Evolutionary conservation across 2,329 filamentous ascomycete species (phyloP), one percentile per base, ranked within the genome.

Genomic region (Fusarium hainanense): DNA sequence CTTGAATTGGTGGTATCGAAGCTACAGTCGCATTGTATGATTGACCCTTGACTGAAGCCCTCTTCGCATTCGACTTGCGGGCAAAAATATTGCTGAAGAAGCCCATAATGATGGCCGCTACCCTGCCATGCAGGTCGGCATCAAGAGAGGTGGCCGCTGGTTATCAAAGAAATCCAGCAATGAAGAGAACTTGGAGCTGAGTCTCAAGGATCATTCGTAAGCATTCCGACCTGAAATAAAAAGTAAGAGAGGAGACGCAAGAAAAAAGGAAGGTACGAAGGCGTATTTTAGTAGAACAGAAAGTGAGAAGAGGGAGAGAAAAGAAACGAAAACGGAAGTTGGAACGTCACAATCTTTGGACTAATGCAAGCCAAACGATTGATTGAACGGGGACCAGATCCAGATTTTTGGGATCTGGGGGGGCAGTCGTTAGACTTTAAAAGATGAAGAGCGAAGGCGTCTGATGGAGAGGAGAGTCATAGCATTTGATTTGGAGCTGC

Each of bases 61-160:
- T 63, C 28, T 73, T 63, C 12, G 47, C 20, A 27, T 60, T 63
- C 6, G 63, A 46, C 49, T 73, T 74, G 25, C 74, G 69, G 30
- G 54, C 61, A 28, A 76, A 60, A 40, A 76, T 66, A 56, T 58
- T 75, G 60, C 68, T 76, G 42, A 76, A 72, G 51, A 76, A 71
- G 47, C 74, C 74, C 74, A 76, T 76, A 61, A 69, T 72, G 67
- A 47, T 63, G 41, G 49, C 54, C 59, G 48, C 62, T 47, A 41
- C 7, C 59, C 63, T 65, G 73, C 73, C 72, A 74, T 72, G 65
- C 54, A 52, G 59, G 43, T 34, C 30, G 48, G 43, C 49, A 37
- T 32, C 51, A 41, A 40, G n/a, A 42, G n/a, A 54, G 23, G 18
- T 20, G 16, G 9, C 28, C 23, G 49, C 47, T 47, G 28, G 14